Percentiles rank a stretch among this genome's conserved stretches.
Conservation (phyloP, 192 early-diverging fungal genomes). For the Coemansia asiatica region DNA sequence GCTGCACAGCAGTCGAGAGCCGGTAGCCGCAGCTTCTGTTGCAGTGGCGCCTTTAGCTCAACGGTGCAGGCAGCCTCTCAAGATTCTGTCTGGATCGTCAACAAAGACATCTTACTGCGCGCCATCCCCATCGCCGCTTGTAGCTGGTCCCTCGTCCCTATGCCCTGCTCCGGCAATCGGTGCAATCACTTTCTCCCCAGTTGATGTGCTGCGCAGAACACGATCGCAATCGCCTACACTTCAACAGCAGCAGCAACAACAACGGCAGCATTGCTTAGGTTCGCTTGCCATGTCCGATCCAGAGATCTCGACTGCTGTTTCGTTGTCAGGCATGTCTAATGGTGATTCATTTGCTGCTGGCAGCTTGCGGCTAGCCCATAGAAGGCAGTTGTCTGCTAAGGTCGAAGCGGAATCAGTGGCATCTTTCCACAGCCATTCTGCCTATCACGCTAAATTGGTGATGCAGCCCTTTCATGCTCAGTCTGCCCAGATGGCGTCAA, state of each 20-base stretch:
- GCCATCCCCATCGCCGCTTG: background rate
- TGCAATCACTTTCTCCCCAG: background rate
- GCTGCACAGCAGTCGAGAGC: background rate
- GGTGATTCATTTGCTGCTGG: background rate
- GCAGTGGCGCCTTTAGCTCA: background rate
- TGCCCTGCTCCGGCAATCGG: background rate
- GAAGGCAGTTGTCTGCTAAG: background rate
- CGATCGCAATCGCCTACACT: constrained; percentile 21
- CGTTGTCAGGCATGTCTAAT: background rate
- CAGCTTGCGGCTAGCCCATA: background rate
- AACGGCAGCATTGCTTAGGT: background rate
- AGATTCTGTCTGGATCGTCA: constrained; percentile 8
- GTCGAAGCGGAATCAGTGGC: constrained; percentile 2
- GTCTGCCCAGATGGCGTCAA: constrained; percentile 3
- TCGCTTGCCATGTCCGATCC: background rate
- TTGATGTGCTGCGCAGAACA: constrained; percentile 8
- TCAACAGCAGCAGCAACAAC: background rate
- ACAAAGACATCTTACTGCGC: constrained; percentile 6
- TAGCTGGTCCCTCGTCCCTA: background rate
- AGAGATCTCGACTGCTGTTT: background rate
- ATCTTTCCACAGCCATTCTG: too few relatives aligned
- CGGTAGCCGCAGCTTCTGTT: background rate
- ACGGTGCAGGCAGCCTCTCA: constrained; percentile 14
- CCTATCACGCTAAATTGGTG: too few relatives aligned
- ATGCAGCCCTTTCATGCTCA: too few relatives aligned